These are phyloP conservation scores for Stephanodiscus triporus DNA, from an alignment of 108 stramenopile genomes.

Conservation along the genomic window DNA sequence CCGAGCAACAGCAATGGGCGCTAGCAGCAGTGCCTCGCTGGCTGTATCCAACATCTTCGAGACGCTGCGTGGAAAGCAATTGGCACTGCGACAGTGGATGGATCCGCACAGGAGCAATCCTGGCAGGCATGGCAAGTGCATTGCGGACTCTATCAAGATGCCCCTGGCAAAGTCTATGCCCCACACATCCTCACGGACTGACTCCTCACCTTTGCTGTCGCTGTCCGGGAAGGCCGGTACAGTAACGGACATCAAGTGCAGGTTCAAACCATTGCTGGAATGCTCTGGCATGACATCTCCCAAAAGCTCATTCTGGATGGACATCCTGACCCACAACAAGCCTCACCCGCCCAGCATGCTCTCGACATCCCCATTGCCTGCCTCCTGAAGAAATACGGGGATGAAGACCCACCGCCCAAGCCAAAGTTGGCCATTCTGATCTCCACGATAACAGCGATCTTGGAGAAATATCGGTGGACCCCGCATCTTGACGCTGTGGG, in stretches of 20 bases:
- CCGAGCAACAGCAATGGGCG: too few species aligned
- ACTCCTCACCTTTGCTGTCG: conserved; percentile 5
- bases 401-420: neutral
- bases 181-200: too few species aligned
- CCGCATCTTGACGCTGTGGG: too few species aligned
- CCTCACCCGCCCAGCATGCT: neutral
- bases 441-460: neutral
- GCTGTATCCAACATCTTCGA: too few species aligned
- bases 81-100: too few species aligned
- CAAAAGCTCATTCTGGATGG: neutral
- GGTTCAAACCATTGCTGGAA: neutral
- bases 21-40: too few species aligned
- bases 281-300: neutral
- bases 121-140: too few species aligned
- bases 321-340: neutral
- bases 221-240: neutral
- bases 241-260: neutral
- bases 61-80: too few species aligned
- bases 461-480: too few species aligned
- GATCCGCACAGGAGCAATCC: too few species aligned
- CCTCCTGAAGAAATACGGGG: neutral
- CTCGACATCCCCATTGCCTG: neutral
- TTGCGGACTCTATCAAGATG: too few species aligned
- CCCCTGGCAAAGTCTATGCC: too few species aligned
- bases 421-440: conserved; percentile 1